A percentile compares a stretch with the other conserved stretches of the same genome.
These are phyloP conservation scores for Brassica hybrid DNA, from an alignment of 441 rosid genomes.

Conservation along the genomic window DNA sequence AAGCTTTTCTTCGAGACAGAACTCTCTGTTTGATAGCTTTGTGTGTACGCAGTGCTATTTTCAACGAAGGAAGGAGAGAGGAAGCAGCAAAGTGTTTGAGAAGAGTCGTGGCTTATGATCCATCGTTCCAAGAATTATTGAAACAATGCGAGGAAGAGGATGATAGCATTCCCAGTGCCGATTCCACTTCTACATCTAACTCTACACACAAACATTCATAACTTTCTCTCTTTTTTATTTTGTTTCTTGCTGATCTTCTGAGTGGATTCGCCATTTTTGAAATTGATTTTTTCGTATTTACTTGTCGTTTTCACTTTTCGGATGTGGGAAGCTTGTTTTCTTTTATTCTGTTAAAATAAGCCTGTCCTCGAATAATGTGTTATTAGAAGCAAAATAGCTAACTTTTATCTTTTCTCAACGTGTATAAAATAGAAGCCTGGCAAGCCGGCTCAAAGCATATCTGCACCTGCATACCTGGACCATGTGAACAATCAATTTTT, in stretches of 20 bases:
- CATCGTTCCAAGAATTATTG: conserved; percentile 52
- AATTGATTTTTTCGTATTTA: neutral
- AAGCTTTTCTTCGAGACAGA: neutral
- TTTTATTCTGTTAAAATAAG: neutral
- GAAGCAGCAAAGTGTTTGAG: conserved; percentile 76
- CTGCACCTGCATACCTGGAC: too few relatives aligned
- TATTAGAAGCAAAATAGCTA: too few relatives aligned
- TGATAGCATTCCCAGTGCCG: conserved; percentile 16
- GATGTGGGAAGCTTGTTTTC: neutral
- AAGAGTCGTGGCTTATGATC: conserved; percentile 70
- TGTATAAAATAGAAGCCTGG: too few relatives aligned
- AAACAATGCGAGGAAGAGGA: conserved; percentile 67
- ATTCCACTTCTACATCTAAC: conserved; percentile 22
- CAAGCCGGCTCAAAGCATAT: too few relatives aligned
- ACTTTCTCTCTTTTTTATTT: neutral
- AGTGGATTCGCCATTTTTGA: neutral
- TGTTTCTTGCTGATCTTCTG: neutral
- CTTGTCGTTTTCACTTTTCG: neutral
- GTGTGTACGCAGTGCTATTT: conserved; percentile 57
- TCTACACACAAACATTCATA: conserved; percentile 31
- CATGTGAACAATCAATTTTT: too few relatives aligned
- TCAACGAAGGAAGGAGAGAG: conserved; percentile 62
- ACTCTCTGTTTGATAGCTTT: neutral
- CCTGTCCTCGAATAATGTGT: too few relatives aligned
- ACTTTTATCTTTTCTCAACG: too few relatives aligned